Evolutionary conservation across 441 rosid genomes (phyloP).

Genomic region (Jatropha multifida): DNA sequence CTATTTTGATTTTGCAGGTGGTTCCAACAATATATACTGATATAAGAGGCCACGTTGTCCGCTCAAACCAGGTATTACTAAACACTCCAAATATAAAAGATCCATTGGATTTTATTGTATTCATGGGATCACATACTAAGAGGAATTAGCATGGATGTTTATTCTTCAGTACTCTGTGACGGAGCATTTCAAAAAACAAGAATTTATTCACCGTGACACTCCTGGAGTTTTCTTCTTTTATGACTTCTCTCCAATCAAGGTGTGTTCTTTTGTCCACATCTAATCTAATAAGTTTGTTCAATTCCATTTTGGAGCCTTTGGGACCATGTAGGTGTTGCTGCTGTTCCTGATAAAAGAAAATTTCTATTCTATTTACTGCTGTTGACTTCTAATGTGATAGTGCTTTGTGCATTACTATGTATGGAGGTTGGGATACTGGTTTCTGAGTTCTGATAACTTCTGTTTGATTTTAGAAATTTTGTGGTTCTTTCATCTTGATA

Average conservation of each 20-base stretch:
- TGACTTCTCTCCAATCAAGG: conserved; percentile 98
- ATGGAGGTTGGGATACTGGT: background rate
- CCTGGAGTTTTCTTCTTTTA: conserved; percentile 96
- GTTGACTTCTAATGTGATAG: conserved; percentile 6
- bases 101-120: background rate
- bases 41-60: conserved; percentile 66
- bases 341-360: background rate
- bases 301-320: background rate
- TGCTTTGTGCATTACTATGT: background rate
- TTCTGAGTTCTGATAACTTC: background rate
- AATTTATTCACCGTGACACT: conserved; percentile 46
- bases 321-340: background rate
- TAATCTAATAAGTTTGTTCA: background rate
- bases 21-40: conserved; percentile 89
- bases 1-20: conserved; percentile 47
- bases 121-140: conserved; percentile 14
- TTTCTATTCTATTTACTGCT: background rate
- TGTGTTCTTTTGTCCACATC: conserved; percentile 23
- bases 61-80: conserved; percentile 76
- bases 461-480: conserved; percentile 3
- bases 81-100: background rate
- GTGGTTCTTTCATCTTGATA: background rate
- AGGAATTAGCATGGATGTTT: conserved; percentile 8
- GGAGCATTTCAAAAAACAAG: conserved; percentile 71
- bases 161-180: conserved; percentile 82